These are phyloP conservation scores for Phylloporus sp. DNA, from an alignment of 768 basidiomycete genomes.

Conservation along the genomic window DNA sequence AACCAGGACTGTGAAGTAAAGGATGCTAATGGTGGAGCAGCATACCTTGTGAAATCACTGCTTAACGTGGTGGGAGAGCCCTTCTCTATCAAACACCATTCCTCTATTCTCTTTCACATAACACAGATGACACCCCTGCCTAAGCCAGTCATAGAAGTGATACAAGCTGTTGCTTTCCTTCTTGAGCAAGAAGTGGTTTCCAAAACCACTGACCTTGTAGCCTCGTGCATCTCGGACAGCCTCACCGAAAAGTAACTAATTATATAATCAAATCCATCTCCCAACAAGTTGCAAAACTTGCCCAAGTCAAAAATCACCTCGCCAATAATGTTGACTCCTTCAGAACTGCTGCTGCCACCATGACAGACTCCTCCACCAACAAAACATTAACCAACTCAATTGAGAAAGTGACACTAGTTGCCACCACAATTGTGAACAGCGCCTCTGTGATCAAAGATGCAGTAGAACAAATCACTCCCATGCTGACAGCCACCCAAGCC, in stretches of 20 bases:
- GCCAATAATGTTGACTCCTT: no score
- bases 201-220: rapidly evolving
- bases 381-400: no score
- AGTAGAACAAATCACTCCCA: no score
- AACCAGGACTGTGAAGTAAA: not conserved
- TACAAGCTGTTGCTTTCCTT: not conserved
- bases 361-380: no score
- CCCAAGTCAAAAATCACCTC: no score
- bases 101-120: not conserved
- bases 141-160: not conserved
- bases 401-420: no score
- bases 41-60: not conserved
- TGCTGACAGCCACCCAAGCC: no score
- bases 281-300: no score
- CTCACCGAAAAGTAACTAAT: not conserved
- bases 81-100: not conserved
- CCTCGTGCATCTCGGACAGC: rapidly evolving
- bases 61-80: not conserved
- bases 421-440: no score
- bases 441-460: no score
- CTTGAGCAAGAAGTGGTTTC: not conserved
- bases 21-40: not conserved
- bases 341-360: no score
- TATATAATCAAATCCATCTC: not conserved
- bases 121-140: not conserved